These are phyloP conservation scores for Parascedosporium putredinis DNA, from an alignment of 2,329 filamentous ascomycete species.

Conservation along the genomic window DNA sequence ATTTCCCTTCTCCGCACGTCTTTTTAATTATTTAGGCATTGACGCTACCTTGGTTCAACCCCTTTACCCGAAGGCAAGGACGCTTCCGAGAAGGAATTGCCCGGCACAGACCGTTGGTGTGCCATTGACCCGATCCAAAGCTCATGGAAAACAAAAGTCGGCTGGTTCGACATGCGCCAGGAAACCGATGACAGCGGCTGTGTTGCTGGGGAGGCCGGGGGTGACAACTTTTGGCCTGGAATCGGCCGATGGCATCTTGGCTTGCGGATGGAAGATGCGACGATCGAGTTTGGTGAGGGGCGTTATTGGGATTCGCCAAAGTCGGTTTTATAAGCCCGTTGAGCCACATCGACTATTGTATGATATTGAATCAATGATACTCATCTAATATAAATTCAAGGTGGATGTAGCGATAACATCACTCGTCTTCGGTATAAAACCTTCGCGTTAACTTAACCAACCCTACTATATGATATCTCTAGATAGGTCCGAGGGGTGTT, in stretches of 20 bases:
- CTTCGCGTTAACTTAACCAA: too few relatives aligned
- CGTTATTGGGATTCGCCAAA: constrained; percentile 16
- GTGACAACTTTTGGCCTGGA: constrained; percentile 37
- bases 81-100: constrained; percentile 27
- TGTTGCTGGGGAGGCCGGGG: constrained; percentile 11
- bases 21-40: constrained; percentile 29
- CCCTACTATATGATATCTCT: too few relatives aligned
- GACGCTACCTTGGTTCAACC: constrained; percentile 35
- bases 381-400: neutral
- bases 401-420: too few relatives aligned
- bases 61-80: constrained; percentile 30
- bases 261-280: constrained; percentile 26
- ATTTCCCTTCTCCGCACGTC: constrained; percentile 31
- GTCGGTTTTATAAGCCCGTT: too few relatives aligned
- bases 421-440: too few relatives aligned
- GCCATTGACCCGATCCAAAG: constrained; percentile 20
- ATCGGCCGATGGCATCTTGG: constrained; percentile 33
- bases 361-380: neutral
- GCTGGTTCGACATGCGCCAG: constrained; percentile 38
- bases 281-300: constrained; percentile 17
- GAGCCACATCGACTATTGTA: too few relatives aligned
- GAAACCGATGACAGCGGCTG: constrained; percentile 17
- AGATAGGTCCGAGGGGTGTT: too few relatives aligned
- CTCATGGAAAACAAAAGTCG: constrained; percentile 23
- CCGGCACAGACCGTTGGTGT: constrained; percentile 37